Conservation (phyloP, 2,329 filamentous ascomycete genomes). For the Coniochaeta hoffmannii region DNA sequence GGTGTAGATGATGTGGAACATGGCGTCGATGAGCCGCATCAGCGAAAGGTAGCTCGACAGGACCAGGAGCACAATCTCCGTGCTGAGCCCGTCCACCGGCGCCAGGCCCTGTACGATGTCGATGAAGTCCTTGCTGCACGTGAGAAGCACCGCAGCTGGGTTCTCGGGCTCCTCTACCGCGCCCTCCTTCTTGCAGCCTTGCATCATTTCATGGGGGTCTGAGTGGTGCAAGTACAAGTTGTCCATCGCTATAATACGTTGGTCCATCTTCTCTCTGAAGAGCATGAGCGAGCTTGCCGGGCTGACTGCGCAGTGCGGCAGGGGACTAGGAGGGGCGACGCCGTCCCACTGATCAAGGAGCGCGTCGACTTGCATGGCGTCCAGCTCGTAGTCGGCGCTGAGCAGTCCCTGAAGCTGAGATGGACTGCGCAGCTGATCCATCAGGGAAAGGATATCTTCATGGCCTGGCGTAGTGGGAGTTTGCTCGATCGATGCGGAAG, state of each 20-base stretch:
- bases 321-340: conserved; percentile 2
- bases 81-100: conserved; percentile 9
- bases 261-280: conserved; percentile 12
- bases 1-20: conserved; percentile 11
- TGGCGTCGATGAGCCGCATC: conserved; percentile 13
- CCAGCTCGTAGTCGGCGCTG: conserved; percentile 7
- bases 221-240: conserved; percentile 5
- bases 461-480: conserved; percentile 4
- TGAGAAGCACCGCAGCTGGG: conserved; percentile 9
- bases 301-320: conserved; percentile 7
- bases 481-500: conserved; percentile 9
- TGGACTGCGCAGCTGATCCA: conserved; percentile 8
- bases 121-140: conserved; percentile 10
- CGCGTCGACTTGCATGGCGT: conserved; percentile 5
- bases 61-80: conserved; percentile 11
- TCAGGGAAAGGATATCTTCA: conserved; percentile 7
- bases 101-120: conserved; percentile 10
- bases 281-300: conserved; percentile 9
- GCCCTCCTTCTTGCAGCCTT: conserved; percentile 10
- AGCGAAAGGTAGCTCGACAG: conserved; percentile 14
- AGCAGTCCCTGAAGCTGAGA: conserved; percentile 11
- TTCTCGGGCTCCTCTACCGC: conserved; percentile 7
- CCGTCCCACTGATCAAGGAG: conserved; percentile 1
- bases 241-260: conserved; percentile 9
- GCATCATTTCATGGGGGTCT: conserved; percentile 7